Evolutionary conservation across 345 rosid genomes (phyloP), one percentile per base, ranked within the genome.

Genomic region (Eucalyptus pauciflora): DNA sequence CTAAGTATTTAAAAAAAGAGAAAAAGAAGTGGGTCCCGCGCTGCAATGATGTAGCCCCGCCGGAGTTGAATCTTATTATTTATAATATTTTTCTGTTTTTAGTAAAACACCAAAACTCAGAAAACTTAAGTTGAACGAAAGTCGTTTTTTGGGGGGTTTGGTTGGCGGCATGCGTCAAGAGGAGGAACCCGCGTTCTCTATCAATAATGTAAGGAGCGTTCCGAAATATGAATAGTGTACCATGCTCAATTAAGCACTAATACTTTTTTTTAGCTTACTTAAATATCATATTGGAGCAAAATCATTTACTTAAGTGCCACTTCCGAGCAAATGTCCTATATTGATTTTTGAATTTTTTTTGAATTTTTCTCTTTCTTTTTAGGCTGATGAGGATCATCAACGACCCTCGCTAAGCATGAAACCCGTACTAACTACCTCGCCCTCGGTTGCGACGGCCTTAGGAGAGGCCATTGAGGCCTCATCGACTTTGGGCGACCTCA

Each of bases 391-490:
- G 24, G 58, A 25, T 52, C 58, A 52, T 8, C 3, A 0, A 52
- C 10, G 8, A 52, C 25, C 58, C 58, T 52, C 24, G 4, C 8
- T 2, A 2, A 2, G 4, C 25, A 52, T 52, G 10, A 20, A 52
- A 52, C 25, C 58, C 58, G 20, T 20, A 8, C 10, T 0, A 20
- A 2, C 2, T 2, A 4, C 58, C 58, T 1, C 1, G 0, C 24
- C 58, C 3, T 52, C 1, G 2, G 7, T 0, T 4, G 10, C 2
- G 0, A 0, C 1, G 8, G 2, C 58, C 25, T 4, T 18, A 52
- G 58, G 24, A 7, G 58, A 52, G 58, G 58, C 2, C 25, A 0
- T 18, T 1, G 2, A 52, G 25, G 58, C 58, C 58, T 52, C 7
- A 0, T 52, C 0, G 0, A 9, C 25, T 52, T 52, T 18, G 25